phyloP scores from a whole-genome alignment of 1,139 yeast genomes.

The Taphrina populina region DNA sequence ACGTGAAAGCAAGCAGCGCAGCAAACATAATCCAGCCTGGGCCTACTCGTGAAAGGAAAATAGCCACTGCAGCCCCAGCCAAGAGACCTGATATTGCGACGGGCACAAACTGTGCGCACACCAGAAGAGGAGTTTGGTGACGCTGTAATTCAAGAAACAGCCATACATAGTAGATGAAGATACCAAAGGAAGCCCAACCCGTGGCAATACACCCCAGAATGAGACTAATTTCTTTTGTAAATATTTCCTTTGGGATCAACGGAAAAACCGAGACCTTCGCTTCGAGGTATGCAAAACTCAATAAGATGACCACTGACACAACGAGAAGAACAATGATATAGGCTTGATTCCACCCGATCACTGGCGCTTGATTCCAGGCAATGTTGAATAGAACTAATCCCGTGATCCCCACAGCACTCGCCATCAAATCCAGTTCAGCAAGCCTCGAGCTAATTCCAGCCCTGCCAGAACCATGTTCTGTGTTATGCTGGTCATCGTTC shows the following conservation, averaged over 20 bases:
- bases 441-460: not conserved
- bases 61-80: conserved; percentile 52
- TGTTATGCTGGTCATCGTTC: not conserved
- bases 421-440: conserved; percentile 5
- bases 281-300: conserved; percentile 7
- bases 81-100: conserved; percentile 49
- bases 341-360: conserved; percentile 13
- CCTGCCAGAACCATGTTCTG: not conserved
- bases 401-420: conserved; percentile 10
- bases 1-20: conserved; percentile 46
- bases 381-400: conserved; percentile 23
- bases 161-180: conserved; percentile 24
- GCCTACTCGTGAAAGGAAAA: conserved; percentile 5
- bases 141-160: conserved; percentile 47
- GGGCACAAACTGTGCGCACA: conserved; percentile 51
- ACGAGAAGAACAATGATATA: conserved; percentile 13
- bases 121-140: conserved; percentile 45
- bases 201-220: conserved; percentile 15
- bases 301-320: conserved; percentile 6
- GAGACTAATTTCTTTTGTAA: conserved; percentile 5
- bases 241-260: conserved; percentile 25
- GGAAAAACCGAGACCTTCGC: conserved; percentile 7
- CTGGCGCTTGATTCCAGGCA: conserved; percentile 26
- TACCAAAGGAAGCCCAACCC: conserved; percentile 31
- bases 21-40: conserved; percentile 44